phyloP scores from a whole-genome alignment of 2,329 filamentous ascomycete genomes.

The Trichoderma simmonsii region DNA sequence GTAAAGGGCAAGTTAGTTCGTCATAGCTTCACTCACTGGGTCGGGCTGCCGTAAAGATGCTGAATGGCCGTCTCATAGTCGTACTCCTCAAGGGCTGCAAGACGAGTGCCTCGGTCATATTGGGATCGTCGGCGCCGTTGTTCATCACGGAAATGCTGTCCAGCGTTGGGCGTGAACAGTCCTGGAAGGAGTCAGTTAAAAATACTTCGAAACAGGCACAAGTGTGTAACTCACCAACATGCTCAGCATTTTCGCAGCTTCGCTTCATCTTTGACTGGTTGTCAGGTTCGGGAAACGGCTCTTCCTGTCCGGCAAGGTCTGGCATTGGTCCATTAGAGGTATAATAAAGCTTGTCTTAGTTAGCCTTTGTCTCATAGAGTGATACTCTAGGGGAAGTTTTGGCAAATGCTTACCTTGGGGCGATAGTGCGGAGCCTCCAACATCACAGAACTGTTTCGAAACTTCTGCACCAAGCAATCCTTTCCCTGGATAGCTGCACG shows the following conservation, averaged over 20 bases:
- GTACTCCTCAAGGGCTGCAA: conserved; percentile 64
- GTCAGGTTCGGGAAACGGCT: conserved; percentile 73
- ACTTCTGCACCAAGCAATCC: conserved; percentile 89
- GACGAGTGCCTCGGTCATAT: conserved; percentile 76
- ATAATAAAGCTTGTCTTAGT: conserved; percentile 46
- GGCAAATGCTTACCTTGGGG: conserved; percentile 62
- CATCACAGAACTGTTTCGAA: conserved; percentile 96
- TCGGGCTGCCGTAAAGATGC: conserved; percentile 33
- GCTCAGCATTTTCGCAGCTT: conserved; percentile 81
- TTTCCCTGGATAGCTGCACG: conserved; percentile 79
- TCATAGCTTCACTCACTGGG: background rate
- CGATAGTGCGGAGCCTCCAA: conserved; percentile 76
- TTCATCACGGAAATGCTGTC: conserved; percentile 69
- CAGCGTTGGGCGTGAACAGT: conserved; percentile 75
- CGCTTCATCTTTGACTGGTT: conserved; percentile 85
- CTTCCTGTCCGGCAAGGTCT: conserved; percentile 64
- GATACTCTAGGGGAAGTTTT: no score
- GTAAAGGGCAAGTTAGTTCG: background rate
- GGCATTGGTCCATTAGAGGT: conserved; percentile 47
- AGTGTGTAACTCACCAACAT: conserved; percentile 62
- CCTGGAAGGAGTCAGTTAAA: conserved; percentile 43
- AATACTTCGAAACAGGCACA: background rate
- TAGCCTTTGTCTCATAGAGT: background rate
- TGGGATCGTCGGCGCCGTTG: conserved; percentile 74
- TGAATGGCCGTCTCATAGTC: conserved; percentile 48